Evolutionary conservation across 306 rosid species (phyloP), one percentile per base, ranked within the genome.

Genomic region (Prunus mongolica): DNA sequence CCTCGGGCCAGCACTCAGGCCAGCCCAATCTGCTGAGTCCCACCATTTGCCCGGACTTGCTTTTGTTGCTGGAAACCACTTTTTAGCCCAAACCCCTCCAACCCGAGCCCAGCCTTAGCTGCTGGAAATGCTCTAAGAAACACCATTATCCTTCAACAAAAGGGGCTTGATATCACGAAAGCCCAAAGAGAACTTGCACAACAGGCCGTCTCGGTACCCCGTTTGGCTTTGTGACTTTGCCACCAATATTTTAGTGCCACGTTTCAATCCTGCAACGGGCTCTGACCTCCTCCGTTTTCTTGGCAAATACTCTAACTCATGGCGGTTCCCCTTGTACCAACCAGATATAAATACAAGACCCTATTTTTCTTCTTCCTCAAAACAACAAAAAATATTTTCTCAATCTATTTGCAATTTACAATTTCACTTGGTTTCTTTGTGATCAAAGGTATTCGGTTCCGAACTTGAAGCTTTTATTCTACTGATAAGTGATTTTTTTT

Each of bases 151-250:
- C 44, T 1, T 38, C 20, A 51, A 15, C 5, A 51, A 15, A 56
- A 56, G 27, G 62, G 13, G 13, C 6, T 3, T 6, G 44, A 38
- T 38, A 38, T 38, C 5, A 38, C 7, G 44, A 49, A 65, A 4
- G 47, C 69, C 69, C 69, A 34, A 38, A 11, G 13, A 32, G 69
- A 65, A 62, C 45, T 63, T 63, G 67, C 67, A 63, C 44, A 63
- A 15, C 45, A 9, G 44, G 67, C 45, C 13, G 65, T 2, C 22
- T 2, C 22, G 7, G 2, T 5, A 12, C 14, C 19, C 45, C 22
- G 34, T 58, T 58, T 58, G 25, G 61, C 6, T 24, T 24, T 6
- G 11, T 11, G 62, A 64, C 69, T 34, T 30, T 19, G 3, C 15
- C 49, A 19, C 69, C 27, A 18, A 32, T 65, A 8, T 0, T 34